These are phyloP conservation scores for Phaeosphaeriaceae sp. DNA, from an alignment of 2,329 filamentous ascomycete genomes.

Conservation along the genomic window DNA sequence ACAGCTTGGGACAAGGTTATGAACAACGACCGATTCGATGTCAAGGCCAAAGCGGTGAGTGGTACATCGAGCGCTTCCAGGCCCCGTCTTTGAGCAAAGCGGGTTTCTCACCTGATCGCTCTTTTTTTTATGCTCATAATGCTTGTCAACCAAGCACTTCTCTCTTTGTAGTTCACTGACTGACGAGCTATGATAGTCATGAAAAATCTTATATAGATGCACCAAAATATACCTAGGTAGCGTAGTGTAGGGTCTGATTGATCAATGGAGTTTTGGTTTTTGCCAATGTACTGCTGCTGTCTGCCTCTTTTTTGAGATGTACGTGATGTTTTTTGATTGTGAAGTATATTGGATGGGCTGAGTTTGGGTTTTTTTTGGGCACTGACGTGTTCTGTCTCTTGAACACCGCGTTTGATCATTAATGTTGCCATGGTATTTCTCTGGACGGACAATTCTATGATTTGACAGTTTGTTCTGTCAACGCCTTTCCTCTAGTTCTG, in stretches of 20 bases:
- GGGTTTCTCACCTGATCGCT: conserved; percentile 6
- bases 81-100: conserved; percentile 30
- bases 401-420: too few relatives aligned
- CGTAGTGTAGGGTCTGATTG: conserved; percentile 7
- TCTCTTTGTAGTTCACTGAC: conserved; percentile 16
- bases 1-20: conserved; percentile 76
- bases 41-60: conserved; percentile 43
- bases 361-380: too few relatives aligned
- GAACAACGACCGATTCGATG: conserved; percentile 74
- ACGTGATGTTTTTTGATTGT: neutral
- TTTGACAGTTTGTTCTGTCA: too few relatives aligned
- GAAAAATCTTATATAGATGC: conserved; percentile 24
- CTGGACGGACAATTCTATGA: too few relatives aligned
- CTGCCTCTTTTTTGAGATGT: too few relatives aligned
- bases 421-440: too few relatives aligned
- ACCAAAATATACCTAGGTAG: conserved; percentile 27
- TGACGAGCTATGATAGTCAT: conserved; percentile 32
- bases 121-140: conserved; percentile 16
- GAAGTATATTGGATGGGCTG: neutral
- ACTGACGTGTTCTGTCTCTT: too few relatives aligned
- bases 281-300: neutral
- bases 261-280: conserved; percentile 3
- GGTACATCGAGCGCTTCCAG: conserved; percentile 31
- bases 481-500: too few relatives aligned
- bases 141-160: conserved; percentile 14